phyloP scores from a whole-genome alignment of 2,329 filamentous ascomycete species.

The Diaporthe destruens region DNA sequence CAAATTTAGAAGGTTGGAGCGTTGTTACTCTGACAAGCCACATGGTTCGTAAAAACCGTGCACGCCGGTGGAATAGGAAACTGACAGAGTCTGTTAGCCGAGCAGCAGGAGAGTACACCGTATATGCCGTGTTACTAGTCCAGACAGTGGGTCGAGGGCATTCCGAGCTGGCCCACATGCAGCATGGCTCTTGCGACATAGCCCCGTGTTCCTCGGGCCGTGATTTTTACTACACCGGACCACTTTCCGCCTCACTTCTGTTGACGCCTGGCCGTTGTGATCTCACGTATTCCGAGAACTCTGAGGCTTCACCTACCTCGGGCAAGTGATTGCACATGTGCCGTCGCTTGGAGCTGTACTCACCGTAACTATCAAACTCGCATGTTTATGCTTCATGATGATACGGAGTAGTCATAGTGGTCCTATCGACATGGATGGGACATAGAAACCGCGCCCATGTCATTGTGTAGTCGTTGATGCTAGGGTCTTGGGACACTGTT shows the following conservation, averaged over 20 bases:
- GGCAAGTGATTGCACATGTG: background rate
- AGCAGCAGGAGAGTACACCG: background rate
- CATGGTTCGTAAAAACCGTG: background rate
- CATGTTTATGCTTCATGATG: background rate
- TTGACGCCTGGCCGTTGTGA: too few species aligned
- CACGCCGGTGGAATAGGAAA: too few species aligned
- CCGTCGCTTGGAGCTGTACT: background rate
- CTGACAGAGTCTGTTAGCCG: background rate
- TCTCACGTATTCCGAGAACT: background rate
- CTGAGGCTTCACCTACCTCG: background rate
- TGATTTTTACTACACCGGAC: background rate
- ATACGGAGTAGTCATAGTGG: background rate
- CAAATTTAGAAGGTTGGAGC: background rate
- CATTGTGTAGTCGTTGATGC: too few species aligned
- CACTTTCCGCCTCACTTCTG: background rate
- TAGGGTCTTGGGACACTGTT: background rate
- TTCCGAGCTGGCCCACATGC: background rate
- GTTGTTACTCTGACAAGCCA: background rate
- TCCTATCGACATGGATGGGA: background rate
- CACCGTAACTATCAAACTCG: background rate
- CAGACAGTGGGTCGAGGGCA: background rate
- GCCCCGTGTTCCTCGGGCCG: background rate
- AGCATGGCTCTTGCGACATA: background rate
- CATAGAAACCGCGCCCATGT: background rate
- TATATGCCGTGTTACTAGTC: background rate